Percentiles rank a stretch among this genome's conserved stretches.
These are phyloP conservation scores for Paraleonurus japonicus DNA, from an alignment of 257 asterid genomes.

Conservation along the genomic window DNA sequence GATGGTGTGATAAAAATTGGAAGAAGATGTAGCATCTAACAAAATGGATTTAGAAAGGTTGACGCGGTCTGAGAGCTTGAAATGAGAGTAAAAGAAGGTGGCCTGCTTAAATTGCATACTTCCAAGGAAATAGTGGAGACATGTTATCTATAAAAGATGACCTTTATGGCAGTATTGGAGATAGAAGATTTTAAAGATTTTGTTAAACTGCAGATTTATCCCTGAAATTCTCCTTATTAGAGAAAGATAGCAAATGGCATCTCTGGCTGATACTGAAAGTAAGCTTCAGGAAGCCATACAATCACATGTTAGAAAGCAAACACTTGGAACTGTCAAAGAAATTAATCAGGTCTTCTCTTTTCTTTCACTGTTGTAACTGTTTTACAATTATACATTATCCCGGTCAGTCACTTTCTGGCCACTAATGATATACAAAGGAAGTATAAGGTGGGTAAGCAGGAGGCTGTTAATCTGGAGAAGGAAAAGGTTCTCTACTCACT, in stretches of 20 bases:
- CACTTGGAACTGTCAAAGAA: constrained; percentile 88
- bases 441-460: constrained; percentile 88
- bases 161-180: constrained; percentile 55
- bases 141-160: constrained; percentile 53
- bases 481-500: constrained; percentile 60
- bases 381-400: constrained; percentile 10
- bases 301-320: constrained; percentile 89
- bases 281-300: constrained; percentile 77
- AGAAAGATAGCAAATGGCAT: constrained; percentile 55
- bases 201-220: constrained; percentile 57
- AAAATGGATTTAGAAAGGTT: constrained; percentile 50
- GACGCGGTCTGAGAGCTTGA: constrained; percentile 57
- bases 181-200: constrained; percentile 62
- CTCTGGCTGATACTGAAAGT: constrained; percentile 66
- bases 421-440: constrained; percentile 77
- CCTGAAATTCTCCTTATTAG: constrained; percentile 58
- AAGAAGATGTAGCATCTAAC: constrained; percentile 57
- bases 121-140: constrained; percentile 57
- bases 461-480: constrained; percentile 65
- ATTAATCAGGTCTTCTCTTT: constrained; percentile 66
- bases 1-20: constrained; percentile 58
- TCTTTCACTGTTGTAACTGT: constrained; percentile 9
- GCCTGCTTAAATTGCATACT: constrained; percentile 44
- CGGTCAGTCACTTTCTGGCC: constrained; percentile 55
- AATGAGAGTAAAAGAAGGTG: constrained; percentile 61